phyloP scores from a whole-genome alignment of 2,329 filamentous ascomycete species.

The Cercospora sesami region DNA sequence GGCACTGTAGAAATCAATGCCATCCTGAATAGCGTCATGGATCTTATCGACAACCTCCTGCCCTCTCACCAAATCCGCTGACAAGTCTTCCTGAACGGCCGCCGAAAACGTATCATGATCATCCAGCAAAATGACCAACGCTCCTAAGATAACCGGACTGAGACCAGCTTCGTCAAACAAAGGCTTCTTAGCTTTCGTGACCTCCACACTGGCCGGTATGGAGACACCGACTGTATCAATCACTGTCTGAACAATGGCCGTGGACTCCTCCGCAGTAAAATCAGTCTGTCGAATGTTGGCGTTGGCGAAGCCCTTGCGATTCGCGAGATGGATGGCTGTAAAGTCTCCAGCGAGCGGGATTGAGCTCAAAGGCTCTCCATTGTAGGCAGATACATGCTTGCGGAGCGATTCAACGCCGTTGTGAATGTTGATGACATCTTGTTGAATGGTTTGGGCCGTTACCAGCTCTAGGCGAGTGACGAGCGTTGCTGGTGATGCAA shows the following conservation, averaged over 20 bases:
- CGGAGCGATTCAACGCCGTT: conserved; percentile 24
- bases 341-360: conserved; percentile 24
- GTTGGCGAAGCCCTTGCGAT: conserved; percentile 29
- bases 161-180: conserved; percentile 20
- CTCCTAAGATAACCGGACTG: conserved; percentile 22
- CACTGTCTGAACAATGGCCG: conserved; percentile 25
- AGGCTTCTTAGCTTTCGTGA: conserved; percentile 26
- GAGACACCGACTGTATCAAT: conserved; percentile 25
- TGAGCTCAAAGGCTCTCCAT: conserved; percentile 16
- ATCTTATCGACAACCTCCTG: conserved; percentile 19
- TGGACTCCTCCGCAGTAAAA: conserved; percentile 25
- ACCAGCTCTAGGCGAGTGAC: conserved; percentile 21
- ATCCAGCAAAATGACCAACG: conserved; percentile 26
- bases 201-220: conserved; percentile 26
- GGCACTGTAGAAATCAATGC: conserved; percentile 20
- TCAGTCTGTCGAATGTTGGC: conserved; percentile 24
- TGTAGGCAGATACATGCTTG: conserved; percentile 20
- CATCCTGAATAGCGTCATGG: conserved; percentile 20
- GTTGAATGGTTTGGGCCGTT: conserved; percentile 25
- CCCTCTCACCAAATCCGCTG: conserved; percentile 15
- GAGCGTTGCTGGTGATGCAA: conserved; percentile 10
- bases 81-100: conserved; percentile 16
- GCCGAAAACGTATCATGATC: conserved; percentile 22
- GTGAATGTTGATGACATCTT: conserved; percentile 28
- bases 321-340: conserved; percentile 28